Evolutionary conservation across 169 alveolate species (phyloP).

Genomic region (Fabrea salina): DNA sequence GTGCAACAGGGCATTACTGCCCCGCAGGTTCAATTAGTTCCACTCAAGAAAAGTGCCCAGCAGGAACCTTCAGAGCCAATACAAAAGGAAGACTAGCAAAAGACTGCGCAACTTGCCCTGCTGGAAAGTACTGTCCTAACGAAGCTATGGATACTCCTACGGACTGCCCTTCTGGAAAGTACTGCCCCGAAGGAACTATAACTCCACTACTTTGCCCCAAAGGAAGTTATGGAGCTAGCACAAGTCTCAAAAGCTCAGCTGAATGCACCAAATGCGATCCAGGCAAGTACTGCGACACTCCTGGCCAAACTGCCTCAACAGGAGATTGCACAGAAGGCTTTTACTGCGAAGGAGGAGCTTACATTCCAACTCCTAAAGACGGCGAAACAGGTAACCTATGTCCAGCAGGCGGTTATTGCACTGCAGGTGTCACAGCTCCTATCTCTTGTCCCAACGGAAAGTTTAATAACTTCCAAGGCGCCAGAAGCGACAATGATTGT

Average conservation of each 20-base stretch:
- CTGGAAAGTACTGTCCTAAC: conserved; percentile 56
- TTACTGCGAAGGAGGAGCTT: conserved; percentile 45
- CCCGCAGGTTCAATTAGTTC: conserved; percentile 53
- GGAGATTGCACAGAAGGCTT: conserved; percentile 48
- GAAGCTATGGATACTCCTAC: conserved; percentile 4
- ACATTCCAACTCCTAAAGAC: conserved; percentile 50
- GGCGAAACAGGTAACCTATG: conserved; percentile 54
- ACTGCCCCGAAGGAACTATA: conserved; percentile 43
- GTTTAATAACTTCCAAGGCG: conserved; percentile 22
- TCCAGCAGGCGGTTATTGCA: conserved; percentile 54
- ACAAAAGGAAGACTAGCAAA: conserved; percentile 33
- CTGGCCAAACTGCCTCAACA: conserved; percentile 39
- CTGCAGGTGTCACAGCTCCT: conserved; percentile 36
- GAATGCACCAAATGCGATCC: conserved; percentile 58
- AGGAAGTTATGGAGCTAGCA: conserved; percentile 52
- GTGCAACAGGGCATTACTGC: conserved; percentile 66
- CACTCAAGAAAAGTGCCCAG: conserved; percentile 45
- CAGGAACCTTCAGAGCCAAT: conserved; percentile 45
- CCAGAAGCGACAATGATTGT: conserved; percentile 27
- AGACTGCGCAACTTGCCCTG: conserved; percentile 60
- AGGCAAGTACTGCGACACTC: conserved; percentile 45
- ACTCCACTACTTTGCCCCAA: conserved; percentile 60
- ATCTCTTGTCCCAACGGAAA: conserved; percentile 37
- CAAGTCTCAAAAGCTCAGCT: conserved; percentile 52
- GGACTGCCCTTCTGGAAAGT: conserved; percentile 52